phyloP scores from a whole-genome alignment of 805 yeast species.

The Brettanomyces bruxellensis region DNA sequence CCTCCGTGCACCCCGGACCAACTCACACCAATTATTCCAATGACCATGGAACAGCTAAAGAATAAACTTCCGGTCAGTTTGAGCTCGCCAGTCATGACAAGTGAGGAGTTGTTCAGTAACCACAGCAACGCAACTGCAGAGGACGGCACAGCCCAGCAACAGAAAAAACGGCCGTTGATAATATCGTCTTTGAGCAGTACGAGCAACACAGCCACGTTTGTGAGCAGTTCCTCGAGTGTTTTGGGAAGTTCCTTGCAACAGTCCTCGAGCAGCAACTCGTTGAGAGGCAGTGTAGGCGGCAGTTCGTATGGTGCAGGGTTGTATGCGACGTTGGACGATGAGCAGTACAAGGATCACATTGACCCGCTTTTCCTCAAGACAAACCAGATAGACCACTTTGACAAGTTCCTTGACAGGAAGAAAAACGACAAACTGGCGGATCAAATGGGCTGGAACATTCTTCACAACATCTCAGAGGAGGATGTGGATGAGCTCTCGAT shows the following conservation, averaged over 20 bases:
- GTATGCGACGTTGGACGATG: neutral
- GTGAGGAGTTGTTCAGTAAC: neutral
- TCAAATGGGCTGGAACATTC: constrained; percentile 26
- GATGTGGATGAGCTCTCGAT: constrained; percentile 20
- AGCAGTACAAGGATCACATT: constrained; percentile 5
- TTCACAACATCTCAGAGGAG: constrained; percentile 22
- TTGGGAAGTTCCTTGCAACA: neutral
- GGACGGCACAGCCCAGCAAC: constrained; percentile 1
- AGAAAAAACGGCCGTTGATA: constrained; percentile 4
- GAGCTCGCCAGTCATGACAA: neutral
- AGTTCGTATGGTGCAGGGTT: neutral
- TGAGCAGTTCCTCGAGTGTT: neutral
- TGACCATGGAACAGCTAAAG: constrained; percentile 3
- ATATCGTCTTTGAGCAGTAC: constrained; percentile 10
- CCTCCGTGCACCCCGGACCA: constrained; percentile 23
- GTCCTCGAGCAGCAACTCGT: neutral
- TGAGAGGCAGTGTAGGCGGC: neutral
- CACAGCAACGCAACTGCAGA: neutral
- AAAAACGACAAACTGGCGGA: constrained; percentile 25
- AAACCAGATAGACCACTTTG: constrained; percentile 26
- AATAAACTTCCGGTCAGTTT: neutral
- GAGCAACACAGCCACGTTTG: constrained; percentile 6
- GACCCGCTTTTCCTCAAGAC: constrained; percentile 21
- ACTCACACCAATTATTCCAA: constrained; percentile 18
- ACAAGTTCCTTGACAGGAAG: constrained; percentile 14